Conservation (phyloP, 1,139 yeast genomes). For the Schizosaccharomyces versatilis region DNA sequence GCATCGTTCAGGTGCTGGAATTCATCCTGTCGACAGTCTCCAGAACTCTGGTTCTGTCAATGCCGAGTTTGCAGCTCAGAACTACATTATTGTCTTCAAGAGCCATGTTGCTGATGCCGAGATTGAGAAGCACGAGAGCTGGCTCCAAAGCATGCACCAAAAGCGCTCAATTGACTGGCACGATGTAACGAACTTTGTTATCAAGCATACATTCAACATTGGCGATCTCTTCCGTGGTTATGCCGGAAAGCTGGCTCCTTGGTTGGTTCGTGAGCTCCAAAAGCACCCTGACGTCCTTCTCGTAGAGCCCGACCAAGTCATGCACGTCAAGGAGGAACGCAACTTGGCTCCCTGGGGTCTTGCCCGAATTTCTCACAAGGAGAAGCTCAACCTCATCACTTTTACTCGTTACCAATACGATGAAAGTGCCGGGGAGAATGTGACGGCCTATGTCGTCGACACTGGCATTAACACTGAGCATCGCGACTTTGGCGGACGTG, state of each 20-base stretch:
- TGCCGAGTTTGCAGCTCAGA: not conserved
- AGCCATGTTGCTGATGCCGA: conserved; percentile 31
- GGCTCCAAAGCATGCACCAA: conserved; percentile 32
- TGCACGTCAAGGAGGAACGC: conserved; percentile 30
- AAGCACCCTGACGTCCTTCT: conserved; percentile 49
- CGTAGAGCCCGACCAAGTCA: conserved; percentile 64
- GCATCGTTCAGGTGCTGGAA: too few species aligned
- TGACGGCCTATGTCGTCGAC: conserved; percentile 71
- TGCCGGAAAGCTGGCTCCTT: conserved; percentile 23
- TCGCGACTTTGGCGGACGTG: conserved; percentile 76
- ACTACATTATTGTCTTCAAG: conserved; percentile 56
- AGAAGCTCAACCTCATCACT: conserved; percentile 47
- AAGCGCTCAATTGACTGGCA: conserved; percentile 22
- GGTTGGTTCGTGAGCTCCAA: conserved; percentile 48
- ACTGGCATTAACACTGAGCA: conserved; percentile 75
- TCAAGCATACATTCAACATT: conserved; percentile 42
- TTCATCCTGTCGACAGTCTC: too few species aligned
- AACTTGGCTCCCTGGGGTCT: conserved; percentile 72
- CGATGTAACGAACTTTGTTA: conserved; percentile 14
- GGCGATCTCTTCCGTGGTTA: conserved; percentile 25
- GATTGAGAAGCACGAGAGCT: conserved; percentile 38
- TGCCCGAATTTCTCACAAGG: conserved; percentile 82
- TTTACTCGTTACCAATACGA: conserved; percentile 77
- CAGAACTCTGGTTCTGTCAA: not conserved
- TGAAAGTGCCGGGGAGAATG: conserved; percentile 72